Evolutionary conservation across 164 flowering plant genomes (phyloP), one percentile per base, ranked within the genome.

Genomic region (Pachysandra terminalis): DNA sequence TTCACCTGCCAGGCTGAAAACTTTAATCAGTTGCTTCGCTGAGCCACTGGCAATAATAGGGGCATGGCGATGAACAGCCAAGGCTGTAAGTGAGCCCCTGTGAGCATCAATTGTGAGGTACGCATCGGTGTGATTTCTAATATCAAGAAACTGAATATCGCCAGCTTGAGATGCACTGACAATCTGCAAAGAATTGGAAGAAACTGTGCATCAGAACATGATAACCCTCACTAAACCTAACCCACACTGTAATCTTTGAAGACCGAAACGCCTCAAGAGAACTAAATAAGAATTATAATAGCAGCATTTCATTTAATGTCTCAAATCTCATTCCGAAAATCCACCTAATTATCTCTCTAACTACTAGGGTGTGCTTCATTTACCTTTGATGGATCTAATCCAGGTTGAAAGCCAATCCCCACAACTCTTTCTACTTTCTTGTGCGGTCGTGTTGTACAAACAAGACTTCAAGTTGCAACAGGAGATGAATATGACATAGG

Each of bases 91-190:
- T 8, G 96, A 91, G 32, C 98, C 97, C 73, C 97, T 75, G 69
- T 91, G 93, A 49, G 98, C 93, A 62, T 88, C 83, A 40, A 90
- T 87, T 8, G 94, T 83, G n/a, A 86, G 85, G 74, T 90, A 92
- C 24, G 93, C 57, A 25, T 75, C 80, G 45, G 66, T 69, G 5
- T 56, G 40, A 56, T 73, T 81, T 86, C 97, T 90, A 61, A 93
- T 73, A 79, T 96, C 99, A 12, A 93, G 85, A 78, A 96, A 90
- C 73, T 89, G 85, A 23, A 96, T 88, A 58, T 96, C 92, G 26
- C 99, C 99, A 60, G 98, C 97, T 69, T 88, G 97, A 56, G 95
- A 87, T 51, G 99, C 99, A 77, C 99, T 93, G 27, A 96, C 86
- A 73, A 66, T 79, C 82, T 79, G 76, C 71, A 65, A 9, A 21